phyloP scores from a whole-genome alignment of 306 rosid genomes.

The Trichosanthes truncata region DNA sequence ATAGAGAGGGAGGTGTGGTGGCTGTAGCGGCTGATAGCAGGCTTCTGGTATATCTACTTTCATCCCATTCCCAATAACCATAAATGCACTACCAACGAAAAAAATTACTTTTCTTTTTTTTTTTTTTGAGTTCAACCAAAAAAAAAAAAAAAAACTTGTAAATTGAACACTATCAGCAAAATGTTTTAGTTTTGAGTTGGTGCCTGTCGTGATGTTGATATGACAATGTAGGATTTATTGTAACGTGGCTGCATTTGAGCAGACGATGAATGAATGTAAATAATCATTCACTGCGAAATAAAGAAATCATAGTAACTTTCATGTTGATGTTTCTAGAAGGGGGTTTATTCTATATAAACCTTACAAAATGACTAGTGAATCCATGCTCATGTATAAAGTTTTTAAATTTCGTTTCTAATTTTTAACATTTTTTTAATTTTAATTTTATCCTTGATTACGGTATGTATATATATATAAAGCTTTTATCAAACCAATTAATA shows the following conservation, averaged over 20 bases:
- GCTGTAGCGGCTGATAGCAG: conserved; percentile 45
- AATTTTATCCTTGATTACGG: background rate
- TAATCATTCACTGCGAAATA: background rate
- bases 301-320: background rate
- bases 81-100: background rate
- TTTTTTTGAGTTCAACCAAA: no score
- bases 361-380: background rate
- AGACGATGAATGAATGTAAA: background rate
- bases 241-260: background rate
- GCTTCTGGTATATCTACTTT: conserved; percentile 42
- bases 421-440: background rate
- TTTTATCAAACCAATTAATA: no score
- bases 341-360: background rate
- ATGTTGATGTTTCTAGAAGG: background rate
- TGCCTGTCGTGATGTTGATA: background rate
- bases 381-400: background rate
- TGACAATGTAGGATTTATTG: background rate
- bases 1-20: conserved; percentile 36
- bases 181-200: conserved; percentile 5
- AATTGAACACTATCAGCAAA: background rate
- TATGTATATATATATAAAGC: no score
- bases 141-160: no score
- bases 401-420: background rate
- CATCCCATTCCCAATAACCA: background rate
- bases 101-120: no score